Evolutionary conservation across 2,329 filamentous ascomycete genomes (phyloP).

Genomic region (Penicillium polonicum): DNA sequence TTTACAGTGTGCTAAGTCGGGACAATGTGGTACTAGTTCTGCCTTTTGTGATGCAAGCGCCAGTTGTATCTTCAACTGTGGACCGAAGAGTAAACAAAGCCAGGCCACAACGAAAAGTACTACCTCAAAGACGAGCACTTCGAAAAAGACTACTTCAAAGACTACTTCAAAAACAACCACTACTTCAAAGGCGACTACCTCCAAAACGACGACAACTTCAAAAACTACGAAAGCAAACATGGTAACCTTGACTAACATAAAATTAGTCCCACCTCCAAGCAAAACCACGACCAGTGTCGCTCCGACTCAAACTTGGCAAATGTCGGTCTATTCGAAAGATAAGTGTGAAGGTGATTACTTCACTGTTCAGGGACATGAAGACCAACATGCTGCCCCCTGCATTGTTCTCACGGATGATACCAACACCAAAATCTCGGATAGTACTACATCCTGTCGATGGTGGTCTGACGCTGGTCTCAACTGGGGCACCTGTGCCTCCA

Average conservation of each 20-base stretch:
- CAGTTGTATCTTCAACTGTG: constrained; percentile 2
- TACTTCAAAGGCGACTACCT: neutral
- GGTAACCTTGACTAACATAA: neutral
- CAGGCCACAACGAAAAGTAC: neutral
- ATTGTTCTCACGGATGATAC: neutral
- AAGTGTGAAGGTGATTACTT: neutral
- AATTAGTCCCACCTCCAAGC: neutral
- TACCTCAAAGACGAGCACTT: neutral
- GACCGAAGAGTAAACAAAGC: neutral
- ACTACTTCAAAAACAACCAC: neutral
- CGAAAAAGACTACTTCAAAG: neutral
- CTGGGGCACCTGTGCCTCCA: neutral
- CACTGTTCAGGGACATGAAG: neutral
- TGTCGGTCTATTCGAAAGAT: neutral
- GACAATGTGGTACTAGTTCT: neutral
- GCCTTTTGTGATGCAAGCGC: neutral
- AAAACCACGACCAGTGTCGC: neutral
- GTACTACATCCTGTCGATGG: constrained; percentile 4
- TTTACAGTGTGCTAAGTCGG: neutral
- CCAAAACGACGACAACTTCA: neutral
- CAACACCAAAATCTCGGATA: neutral
- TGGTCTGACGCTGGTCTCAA: neutral
- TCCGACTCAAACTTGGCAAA: neutral
- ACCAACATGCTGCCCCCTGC: neutral
- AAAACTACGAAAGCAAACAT: neutral